These are phyloP conservation scores for Colletotrichum filicis DNA, from an alignment of 2,329 filamentous ascomycete species.

Conservation along the genomic window DNA sequence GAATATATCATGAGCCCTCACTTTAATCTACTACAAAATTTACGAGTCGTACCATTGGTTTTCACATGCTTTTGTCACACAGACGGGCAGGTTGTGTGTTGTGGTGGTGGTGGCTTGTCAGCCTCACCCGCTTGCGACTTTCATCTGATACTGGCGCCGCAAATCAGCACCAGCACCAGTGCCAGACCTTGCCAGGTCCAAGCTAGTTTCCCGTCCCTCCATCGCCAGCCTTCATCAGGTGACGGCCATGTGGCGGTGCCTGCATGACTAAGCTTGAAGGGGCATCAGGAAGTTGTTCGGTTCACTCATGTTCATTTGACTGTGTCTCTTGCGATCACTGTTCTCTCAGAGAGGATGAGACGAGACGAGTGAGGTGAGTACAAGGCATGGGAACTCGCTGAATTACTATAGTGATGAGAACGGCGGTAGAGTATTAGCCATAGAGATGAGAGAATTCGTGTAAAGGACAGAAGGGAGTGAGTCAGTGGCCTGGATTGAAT, in stretches of 20 bases:
- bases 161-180: neutral
- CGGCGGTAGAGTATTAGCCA: too few species aligned
- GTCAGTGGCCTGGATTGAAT: neutral
- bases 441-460: neutral
- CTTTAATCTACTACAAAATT: slow-evolving; percentile 19
- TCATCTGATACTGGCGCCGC: slow-evolving; percentile 16
- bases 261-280: neutral
- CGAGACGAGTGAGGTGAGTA: too few species aligned
- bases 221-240: slow-evolving; percentile 12
- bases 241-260: slow-evolving; percentile 13
- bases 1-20: slow-evolving; percentile 12
- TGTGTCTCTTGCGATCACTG: neutral
- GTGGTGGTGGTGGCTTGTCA: neutral
- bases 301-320: too few species aligned
- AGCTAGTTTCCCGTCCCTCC: slow-evolving; percentile 9
- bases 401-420: neutral
- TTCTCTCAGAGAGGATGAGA: too few species aligned
- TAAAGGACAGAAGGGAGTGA: neutral
- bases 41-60: slow-evolving; percentile 15
- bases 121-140: slow-evolving; percentile 23
- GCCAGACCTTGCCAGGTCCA: slow-evolving; percentile 5
- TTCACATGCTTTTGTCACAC: slow-evolving; percentile 28
- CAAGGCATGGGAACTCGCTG: too few species aligned
- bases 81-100: too few species aligned
- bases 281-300: neutral